Percentiles rank a stretch among this genome's conserved stretches.
Evolutionary conservation across 169 alveolate species (phyloP).

Genomic region (Eimeria tenella): DNA sequence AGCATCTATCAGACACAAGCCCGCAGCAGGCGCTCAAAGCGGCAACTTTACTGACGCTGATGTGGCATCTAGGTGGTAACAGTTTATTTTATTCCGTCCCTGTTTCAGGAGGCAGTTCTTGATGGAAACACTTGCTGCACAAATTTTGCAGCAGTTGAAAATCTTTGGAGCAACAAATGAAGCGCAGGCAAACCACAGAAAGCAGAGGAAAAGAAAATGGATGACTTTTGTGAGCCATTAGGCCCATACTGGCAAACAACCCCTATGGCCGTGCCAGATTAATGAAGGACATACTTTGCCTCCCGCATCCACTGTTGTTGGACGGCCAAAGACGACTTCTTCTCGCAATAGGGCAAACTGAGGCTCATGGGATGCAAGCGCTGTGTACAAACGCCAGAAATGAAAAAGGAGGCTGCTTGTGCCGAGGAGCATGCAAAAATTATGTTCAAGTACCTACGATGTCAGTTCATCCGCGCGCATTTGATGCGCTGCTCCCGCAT

Average conservation of each 20-base stretch:
- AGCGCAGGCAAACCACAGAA: background rate
- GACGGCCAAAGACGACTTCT: constrained; percentile 85
- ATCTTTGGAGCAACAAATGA: background rate
- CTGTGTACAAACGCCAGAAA: background rate
- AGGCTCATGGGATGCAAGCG: constrained; percentile 95
- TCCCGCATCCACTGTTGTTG: constrained; percentile 24
- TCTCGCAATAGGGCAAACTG: constrained; percentile 94
- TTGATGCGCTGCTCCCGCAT: no score
- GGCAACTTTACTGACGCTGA: background rate
- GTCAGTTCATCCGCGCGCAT: no score
- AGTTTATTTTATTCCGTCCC: background rate
- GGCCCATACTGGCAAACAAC: background rate
- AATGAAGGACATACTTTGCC: constrained; percentile 29
- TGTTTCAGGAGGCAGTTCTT: no score
- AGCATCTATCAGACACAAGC: constrained; percentile 27
- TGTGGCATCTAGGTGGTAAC: background rate
- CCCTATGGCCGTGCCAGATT: background rate
- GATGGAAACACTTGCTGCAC: no score
- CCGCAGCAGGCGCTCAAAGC: background rate
- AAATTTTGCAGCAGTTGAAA: no score
- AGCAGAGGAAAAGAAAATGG: background rate
- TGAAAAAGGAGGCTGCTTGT: background rate
- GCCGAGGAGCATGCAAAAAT: no score
- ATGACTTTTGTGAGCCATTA: no score
- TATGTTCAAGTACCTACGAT: no score